Percentiles rank a stretch among this genome's conserved stretches.
These are phyloP conservation scores for Dunaliella primolecta DNA, from an alignment of 139 green algal species.

Conservation along the genomic window DNA sequence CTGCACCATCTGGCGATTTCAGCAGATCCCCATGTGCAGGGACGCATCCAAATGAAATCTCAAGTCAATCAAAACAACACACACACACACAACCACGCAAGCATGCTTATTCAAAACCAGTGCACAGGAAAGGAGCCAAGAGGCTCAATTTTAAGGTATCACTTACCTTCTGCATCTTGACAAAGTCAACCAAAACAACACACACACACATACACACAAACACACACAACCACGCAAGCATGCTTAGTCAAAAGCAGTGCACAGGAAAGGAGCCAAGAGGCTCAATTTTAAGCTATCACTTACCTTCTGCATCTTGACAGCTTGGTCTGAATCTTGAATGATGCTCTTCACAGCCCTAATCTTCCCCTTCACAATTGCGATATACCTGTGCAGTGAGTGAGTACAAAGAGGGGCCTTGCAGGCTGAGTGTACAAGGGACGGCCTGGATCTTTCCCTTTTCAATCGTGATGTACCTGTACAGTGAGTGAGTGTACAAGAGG, in stretches of 20 bases:
- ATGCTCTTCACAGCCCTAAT: background rate
- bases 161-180: background rate
- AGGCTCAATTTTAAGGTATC: background rate
- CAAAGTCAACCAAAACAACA: too few species aligned
- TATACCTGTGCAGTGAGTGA: background rate
- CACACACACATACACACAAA: too few species aligned
- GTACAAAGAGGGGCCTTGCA: background rate
- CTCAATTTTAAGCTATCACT: background rate
- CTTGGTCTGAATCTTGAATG: background rate
- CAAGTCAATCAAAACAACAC: too few species aligned
- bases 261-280: background rate
- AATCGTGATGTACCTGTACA: background rate
- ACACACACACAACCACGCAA: too few species aligned
- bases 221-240: too few species aligned
- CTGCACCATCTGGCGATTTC: too few species aligned
- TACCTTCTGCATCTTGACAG: background rate
- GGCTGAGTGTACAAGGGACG: background rate
- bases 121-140: background rate
- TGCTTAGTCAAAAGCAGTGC: background rate
- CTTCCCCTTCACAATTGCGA: background rate
- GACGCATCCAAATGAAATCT: too few species aligned
- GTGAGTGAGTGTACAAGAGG: background rate
- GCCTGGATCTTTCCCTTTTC: background rate
- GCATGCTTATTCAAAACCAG: background rate
- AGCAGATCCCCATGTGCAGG: too few species aligned